Base-by-base conservation (phyloP, 208 protist species). In the Blechomonas ayalai region DNA sequence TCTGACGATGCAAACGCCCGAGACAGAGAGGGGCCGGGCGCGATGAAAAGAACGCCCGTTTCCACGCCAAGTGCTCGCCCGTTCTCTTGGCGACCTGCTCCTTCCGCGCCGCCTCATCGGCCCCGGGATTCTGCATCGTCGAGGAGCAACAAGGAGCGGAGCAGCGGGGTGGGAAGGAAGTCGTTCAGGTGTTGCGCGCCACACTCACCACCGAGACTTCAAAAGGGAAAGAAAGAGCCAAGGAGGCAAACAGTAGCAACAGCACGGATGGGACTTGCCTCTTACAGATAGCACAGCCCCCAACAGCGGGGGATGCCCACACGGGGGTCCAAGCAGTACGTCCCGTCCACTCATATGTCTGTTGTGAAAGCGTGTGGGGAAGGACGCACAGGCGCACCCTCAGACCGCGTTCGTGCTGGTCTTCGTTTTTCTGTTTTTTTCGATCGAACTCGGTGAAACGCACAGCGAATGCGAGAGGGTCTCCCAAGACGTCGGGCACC, bases 31-130 rank as follows among this genome's bases (percentile, higher is more conserved):
- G 84, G 1, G 79, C 71, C 16, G 81, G 75, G 7, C 84, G 62
- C 7, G 74, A 44, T 38, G 68, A 57, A 52, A 92, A 92, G 53
- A 92, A 92, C 3, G 27, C n/a, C 27, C 51, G 58, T 58, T 92
- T 90, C 81, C 84, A 92, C 37, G 26, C 45, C 18, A 55, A 36
- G 45, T 92, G 84, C 42, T 54, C 60, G 15, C n/a, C n/a, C n/a
- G n/a, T n/a, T n/a, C n/a, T n/a, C n/a, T n/a, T n/a, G n/a, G 52
- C 70, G 26, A 42, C 28, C 2, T 70, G 69, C 38, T 67, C 52
- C 41, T 54, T 59, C 13, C 67, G 41, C 0, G 65, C 62, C 13
- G 59, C 61, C 26, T n/a, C n/a, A n/a, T n/a, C n/a, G n/a, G n/a
- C n/a, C n/a, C n/a, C n/a, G n/a, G n/a, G n/a, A n/a, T n/a, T n/a